Percentiles rank a stretch among this genome's conserved stretches.
Evolutionary conservation across 345 rosid species (phyloP).

Genomic region (Anastatica hierochuntica): DNA sequence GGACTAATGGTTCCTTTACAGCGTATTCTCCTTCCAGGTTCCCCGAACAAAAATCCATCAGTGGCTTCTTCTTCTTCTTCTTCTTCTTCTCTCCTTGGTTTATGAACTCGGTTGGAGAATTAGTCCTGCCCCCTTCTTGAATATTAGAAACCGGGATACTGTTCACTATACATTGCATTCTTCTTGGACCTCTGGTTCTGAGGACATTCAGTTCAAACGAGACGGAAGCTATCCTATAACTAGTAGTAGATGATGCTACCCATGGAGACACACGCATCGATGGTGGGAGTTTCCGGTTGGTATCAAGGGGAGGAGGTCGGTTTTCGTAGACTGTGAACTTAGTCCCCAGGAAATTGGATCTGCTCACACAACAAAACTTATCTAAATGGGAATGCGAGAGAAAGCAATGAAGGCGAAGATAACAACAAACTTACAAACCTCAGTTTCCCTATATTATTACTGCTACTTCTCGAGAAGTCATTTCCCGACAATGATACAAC

Average conservation of each 20-base stretch:
- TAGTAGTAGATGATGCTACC: conserved; percentile 26
- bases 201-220: conserved; percentile 74
- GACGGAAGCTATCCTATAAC: conserved; percentile 41
- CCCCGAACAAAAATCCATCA: conserved; percentile 30
- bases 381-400: background rate
- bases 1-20: conserved; percentile 36
- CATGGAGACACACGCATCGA: conserved; percentile 38
- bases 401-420: background rate
- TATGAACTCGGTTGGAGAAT: conserved; percentile 36
- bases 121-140: conserved; percentile 56
- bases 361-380: conserved; percentile 25
- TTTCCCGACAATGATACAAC: conserved; percentile 51
- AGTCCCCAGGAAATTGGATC: conserved; percentile 92
- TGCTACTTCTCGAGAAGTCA: conserved; percentile 61
- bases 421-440: conserved; percentile 33
- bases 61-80: background rate
- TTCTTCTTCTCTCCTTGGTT: conserved; percentile 43
- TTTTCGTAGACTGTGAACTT: conserved; percentile 66
- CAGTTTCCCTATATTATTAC: conserved; percentile 55
- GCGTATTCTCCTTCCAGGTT: conserved; percentile 20
- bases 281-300: conserved; percentile 30
- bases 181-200: conserved; percentile 85
- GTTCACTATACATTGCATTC: too few relatives aligned
- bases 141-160: conserved; percentile 54
- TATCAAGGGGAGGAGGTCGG: conserved; percentile 45